A percentile compares a stretch with the other conserved stretches of the same genome.
phyloP scores from a whole-genome alignment of 257 asterid species.

The Misopates orontium region DNA sequence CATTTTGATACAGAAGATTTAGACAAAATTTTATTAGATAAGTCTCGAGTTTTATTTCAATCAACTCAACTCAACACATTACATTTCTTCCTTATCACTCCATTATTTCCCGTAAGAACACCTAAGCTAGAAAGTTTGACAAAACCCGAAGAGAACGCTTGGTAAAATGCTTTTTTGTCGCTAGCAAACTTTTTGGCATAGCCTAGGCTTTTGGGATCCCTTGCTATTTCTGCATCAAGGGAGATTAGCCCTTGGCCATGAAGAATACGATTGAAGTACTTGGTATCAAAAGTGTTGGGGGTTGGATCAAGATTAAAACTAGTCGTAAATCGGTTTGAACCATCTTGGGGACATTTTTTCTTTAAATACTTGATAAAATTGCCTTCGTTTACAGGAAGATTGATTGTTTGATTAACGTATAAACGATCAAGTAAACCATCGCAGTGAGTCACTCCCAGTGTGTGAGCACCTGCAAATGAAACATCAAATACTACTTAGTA shows the following conservation, averaged over 20 bases:
- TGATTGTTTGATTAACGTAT: constrained; percentile 19
- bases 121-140: background rate
- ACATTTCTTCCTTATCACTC: background rate
- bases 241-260: constrained; percentile 33
- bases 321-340: constrained; percentile 19
- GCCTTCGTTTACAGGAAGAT: constrained; percentile 16
- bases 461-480: constrained; percentile 37
- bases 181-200: constrained; percentile 28
- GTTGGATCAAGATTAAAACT: constrained; percentile 30
- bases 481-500: background rate
- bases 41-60: too few relatives aligned
- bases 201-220: constrained; percentile 27
- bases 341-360: constrained; percentile 28
- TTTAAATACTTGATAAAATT: constrained; percentile 18
- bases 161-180: background rate
- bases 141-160: constrained; percentile 1
- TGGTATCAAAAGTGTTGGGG: constrained; percentile 33
- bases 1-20: too few relatives aligned
- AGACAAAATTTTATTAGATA: too few relatives aligned
- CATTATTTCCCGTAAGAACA: background rate
- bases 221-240: constrained; percentile 39
- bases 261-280: constrained; percentile 28
- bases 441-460: constrained; percentile 41
- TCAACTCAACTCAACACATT: background rate
- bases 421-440: constrained; percentile 30